A percentile compares a stretch with the other conserved stretches of the same genome.
Conservation (phyloP, 2,329 filamentous ascomycete species). For the Pseudogymnoascus sp. region DNA sequence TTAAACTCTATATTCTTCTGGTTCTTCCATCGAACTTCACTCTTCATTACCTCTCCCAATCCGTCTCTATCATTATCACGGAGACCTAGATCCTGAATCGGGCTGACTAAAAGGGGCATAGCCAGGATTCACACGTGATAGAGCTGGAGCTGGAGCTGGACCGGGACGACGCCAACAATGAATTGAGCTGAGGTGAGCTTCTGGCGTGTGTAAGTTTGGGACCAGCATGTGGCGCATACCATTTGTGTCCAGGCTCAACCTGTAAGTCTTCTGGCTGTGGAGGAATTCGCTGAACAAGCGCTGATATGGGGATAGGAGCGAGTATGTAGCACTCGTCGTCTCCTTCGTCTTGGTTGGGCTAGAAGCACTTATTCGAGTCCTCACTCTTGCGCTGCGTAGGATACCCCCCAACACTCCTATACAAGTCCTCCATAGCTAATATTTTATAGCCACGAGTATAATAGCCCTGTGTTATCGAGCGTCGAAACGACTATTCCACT, state of each 20-base stretch:
- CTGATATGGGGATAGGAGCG: slow-evolving; percentile 46
- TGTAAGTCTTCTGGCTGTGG: neutral
- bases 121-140: neutral
- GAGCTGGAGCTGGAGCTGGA: neutral
- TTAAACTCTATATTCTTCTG: neutral
- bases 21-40: neutral
- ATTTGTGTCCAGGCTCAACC: slow-evolving; percentile 2
- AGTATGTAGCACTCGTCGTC: slow-evolving; percentile 79
- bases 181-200: neutral
- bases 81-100: neutral
- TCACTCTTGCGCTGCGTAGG: slow-evolving; percentile 82
- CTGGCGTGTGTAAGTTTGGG: neutral
- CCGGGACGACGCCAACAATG: neutral
- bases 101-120: neutral
- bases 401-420: neutral
- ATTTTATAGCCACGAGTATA: slow-evolving; percentile 59
- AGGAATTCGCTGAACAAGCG: neutral
- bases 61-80: neutral
- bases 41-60: neutral
- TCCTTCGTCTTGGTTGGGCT: slow-evolving; percentile 78
- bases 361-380: slow-evolving; percentile 74
- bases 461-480: slow-evolving; percentile 75
- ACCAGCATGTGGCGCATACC: slow-evolving; percentile 2
- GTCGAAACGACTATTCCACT: slow-evolving; percentile 77
- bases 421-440: slow-evolving; percentile 11